These are phyloP conservation scores for Fistulinella prunicolor DNA, from an alignment of 768 basidiomycete genomes.

Conservation along the genomic window DNA sequence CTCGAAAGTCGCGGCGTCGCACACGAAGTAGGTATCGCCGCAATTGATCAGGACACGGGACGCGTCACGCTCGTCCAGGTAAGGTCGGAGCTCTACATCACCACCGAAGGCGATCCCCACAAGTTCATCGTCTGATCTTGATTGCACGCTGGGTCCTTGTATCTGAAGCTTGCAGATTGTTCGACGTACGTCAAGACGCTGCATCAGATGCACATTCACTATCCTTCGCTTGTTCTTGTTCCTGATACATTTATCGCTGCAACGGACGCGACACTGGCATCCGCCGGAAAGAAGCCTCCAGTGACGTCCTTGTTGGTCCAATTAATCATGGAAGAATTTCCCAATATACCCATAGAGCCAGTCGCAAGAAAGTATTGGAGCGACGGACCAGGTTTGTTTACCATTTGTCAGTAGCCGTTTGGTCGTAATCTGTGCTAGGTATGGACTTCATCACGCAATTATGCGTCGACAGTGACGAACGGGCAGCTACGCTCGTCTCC, in stretches of 20 bases:
- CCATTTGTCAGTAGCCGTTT: background rate
- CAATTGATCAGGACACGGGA: slow-evolving; percentile 77
- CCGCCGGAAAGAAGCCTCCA: slow-evolving; percentile 41
- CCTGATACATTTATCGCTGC: slow-evolving; percentile 77
- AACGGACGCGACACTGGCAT: slow-evolving; percentile 46
- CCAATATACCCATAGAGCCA: slow-evolving; percentile 61
- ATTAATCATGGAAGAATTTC: slow-evolving; percentile 72
- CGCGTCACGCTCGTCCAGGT: slow-evolving; percentile 79
- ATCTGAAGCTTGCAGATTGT: slow-evolving; percentile 77
- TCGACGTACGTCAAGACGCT: slow-evolving; percentile 87
- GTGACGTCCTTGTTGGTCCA: slow-evolving; percentile 66
- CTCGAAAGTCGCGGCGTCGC: slow-evolving; percentile 77
- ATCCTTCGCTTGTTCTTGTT: slow-evolving; percentile 67
- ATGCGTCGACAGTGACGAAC: slow-evolving; percentile 76
- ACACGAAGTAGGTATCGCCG: slow-evolving; percentile 84
- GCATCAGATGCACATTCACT: slow-evolving; percentile 80
- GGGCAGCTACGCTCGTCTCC: slow-evolving; percentile 75
- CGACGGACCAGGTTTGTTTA: slow-evolving; percentile 60
- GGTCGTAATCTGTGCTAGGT: slow-evolving; percentile 40
- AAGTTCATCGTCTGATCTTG: background rate
- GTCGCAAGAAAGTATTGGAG: slow-evolving; percentile 85
- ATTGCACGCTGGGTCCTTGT: no score
- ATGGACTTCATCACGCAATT: slow-evolving; percentile 77
- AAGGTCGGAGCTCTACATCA: no score
- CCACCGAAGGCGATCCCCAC: background rate